phyloP scores from a whole-genome alignment of 257 asterid genomes.

The Osmanthus fragrans region DNA sequence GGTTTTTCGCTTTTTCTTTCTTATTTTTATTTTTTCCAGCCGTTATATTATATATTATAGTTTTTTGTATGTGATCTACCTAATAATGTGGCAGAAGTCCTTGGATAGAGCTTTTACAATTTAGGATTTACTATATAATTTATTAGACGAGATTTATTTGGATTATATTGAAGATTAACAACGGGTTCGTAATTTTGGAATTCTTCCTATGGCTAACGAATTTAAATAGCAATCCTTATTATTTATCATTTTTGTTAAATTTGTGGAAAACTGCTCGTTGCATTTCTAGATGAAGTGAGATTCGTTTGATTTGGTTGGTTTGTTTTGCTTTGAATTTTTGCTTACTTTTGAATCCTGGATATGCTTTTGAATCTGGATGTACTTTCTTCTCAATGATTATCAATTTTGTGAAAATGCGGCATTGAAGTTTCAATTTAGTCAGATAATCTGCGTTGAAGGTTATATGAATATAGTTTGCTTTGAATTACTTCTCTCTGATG shows the following conservation, averaged over 20 bases:
- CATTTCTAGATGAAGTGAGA: neutral
- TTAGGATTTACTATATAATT: neutral
- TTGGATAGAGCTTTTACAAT: slow-evolving; percentile 2
- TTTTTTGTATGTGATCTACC: neutral
- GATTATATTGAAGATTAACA: neutral
- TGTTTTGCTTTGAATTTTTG: neutral
- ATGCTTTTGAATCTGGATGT: neutral
- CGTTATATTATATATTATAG: neutral
- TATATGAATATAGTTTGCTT: neutral
- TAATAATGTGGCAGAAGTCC: slow-evolving; percentile 5
- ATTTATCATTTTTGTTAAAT: neutral
- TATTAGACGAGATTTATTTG: neutral
- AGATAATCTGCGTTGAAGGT: neutral
- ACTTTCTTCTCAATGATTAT: neutral
- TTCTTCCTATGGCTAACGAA: neutral
- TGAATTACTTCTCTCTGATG: neutral
- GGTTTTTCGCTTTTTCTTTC: slow-evolving; percentile 2
- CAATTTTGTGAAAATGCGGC: slow-evolving; percentile 3
- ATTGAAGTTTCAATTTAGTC: neutral
- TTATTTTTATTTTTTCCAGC: neutral
- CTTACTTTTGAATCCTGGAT: too few relatives aligned
- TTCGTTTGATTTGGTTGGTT: neutral
- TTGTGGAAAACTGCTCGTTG: neutral
- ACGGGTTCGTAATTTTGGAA: too few relatives aligned
- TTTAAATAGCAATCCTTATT: neutral